phyloP scores from a whole-genome alignment of 129 eudicot species.

The Helichrysum umbraculigerum region DNA sequence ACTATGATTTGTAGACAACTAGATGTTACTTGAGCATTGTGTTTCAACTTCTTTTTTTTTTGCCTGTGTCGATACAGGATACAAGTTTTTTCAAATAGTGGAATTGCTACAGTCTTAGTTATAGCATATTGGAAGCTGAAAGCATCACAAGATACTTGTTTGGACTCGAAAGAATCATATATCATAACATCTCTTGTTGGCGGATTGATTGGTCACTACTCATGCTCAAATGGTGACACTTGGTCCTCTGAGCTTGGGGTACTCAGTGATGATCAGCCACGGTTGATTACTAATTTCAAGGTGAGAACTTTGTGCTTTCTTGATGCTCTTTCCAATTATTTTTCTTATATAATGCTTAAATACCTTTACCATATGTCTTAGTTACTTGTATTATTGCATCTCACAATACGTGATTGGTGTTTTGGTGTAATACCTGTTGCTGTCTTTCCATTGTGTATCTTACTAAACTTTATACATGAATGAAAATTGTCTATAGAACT shows the following conservation, averaged over 20 bases:
- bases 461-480: not conserved
- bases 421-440: not conserved
- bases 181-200: slow-evolving; percentile 70
- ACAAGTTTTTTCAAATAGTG: slow-evolving; percentile 85
- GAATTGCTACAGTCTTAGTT: slow-evolving; percentile 63
- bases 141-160: slow-evolving; percentile 72
- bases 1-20: not conserved
- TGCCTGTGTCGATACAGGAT: slow-evolving; percentile 53
- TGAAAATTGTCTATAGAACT: not conserved
- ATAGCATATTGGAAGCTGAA: slow-evolving; percentile 53
- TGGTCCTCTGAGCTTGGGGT: slow-evolving; percentile 99
- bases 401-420: not conserved
- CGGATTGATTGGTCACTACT: slow-evolving; percentile 87
- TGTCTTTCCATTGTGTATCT: not conserved
- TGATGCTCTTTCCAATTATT: not conserved
- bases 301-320: slow-evolving; percentile 35
- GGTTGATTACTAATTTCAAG: slow-evolving; percentile 85
- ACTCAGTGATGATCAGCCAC: slow-evolving; percentile 85
- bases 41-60: not conserved
- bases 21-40: not conserved
- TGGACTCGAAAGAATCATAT: slow-evolving; percentile 65
- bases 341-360: not conserved
- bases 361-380: slow-evolving; percentile 5
- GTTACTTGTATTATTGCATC: slow-evolving; percentile 1
- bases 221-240: slow-evolving; percentile 94